Evolutionary conservation across 1,284 basidiomycete species (phyloP).

Genomic region (Melampsora americana): DNA sequence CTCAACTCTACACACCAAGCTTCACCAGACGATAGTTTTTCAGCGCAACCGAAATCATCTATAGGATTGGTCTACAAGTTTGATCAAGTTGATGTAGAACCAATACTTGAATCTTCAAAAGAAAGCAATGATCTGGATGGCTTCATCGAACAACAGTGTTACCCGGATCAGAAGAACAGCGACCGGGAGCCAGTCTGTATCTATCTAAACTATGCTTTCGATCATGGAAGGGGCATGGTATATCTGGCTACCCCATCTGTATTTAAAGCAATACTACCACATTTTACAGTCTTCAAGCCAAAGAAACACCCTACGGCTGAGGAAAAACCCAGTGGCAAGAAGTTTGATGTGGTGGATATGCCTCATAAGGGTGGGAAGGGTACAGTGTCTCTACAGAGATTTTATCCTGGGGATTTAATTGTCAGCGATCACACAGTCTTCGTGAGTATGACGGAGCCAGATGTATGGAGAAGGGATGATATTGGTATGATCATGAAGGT

Average conservation of each 20-base stretch:
- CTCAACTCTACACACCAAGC: too few species aligned
- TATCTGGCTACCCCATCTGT: not conserved
- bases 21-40: too few species aligned
- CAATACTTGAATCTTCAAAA: too few species aligned
- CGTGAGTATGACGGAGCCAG: slow-evolving; percentile 10
- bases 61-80: too few species aligned
- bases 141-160: slow-evolving; percentile 22
- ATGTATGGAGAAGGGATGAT: not conserved
- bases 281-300: slow-evolving; percentile 15
- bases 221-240: slow-evolving; percentile 25
- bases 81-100: too few species aligned
- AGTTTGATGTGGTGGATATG: slow-evolving; percentile 30
- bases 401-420: slow-evolving; percentile 17
- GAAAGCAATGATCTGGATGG: not conserved
- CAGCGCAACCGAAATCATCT: too few species aligned
- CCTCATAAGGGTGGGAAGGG: slow-evolving; percentile 27
- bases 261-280: not conserved
- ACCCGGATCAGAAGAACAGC: not conserved
- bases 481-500: slow-evolving; percentile 13
- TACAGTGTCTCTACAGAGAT: not conserved
- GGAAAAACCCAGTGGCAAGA: not conserved
- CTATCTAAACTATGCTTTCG: slow-evolving; percentile 18
- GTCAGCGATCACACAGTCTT: slow-evolving; percentile 20
- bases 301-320: not conserved
- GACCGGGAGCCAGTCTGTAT: slow-evolving; percentile 22